Conservation (phyloP, 1,284 basidiomycete species). For the Bondarzewia mesenterica region DNA sequence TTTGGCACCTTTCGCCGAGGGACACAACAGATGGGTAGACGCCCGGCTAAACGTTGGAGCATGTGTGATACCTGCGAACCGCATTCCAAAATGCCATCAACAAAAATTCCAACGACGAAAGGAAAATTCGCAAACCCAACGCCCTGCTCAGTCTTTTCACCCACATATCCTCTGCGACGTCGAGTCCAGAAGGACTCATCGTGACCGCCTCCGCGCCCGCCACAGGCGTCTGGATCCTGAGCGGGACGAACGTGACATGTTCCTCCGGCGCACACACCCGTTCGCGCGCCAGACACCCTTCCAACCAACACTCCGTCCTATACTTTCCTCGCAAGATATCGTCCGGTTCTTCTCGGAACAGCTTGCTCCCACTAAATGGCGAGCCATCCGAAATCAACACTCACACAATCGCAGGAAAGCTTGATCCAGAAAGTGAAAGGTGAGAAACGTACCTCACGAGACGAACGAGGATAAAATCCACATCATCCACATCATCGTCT, state of each 20-base stretch:
- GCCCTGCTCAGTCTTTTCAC: slow-evolving; percentile 54
- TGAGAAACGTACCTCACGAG: slow-evolving; percentile 49
- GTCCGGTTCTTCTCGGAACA: slow-evolving; percentile 46
- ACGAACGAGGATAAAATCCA: slow-evolving; percentile 60
- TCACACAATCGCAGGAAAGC: neutral
- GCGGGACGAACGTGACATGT: slow-evolving; percentile 55
- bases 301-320: slow-evolving; percentile 79
- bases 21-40: slow-evolving; percentile 69
- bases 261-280: slow-evolving; percentile 51
- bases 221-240: slow-evolving; percentile 45
- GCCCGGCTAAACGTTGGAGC: slow-evolving; percentile 50
- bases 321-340: slow-evolving; percentile 39
- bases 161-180: slow-evolving; percentile 54
- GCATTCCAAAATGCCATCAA: neutral
- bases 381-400: slow-evolving; percentile 1
- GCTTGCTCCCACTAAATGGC: slow-evolving; percentile 51
- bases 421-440: neutral
- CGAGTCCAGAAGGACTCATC: slow-evolving; percentile 65
- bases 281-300: slow-evolving; percentile 64
- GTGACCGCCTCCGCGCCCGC: slow-evolving; percentile 41
- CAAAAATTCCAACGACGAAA: slow-evolving; percentile 2
- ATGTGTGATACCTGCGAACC: slow-evolving; percentile 40
- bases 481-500: slow-evolving; percentile 39
- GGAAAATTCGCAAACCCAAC: slow-evolving; percentile 36
- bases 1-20: slow-evolving; percentile 56